Evolutionary conservation across 2,329 filamentous ascomycete species (phyloP).

Genomic region (Pseudogymnoascus sp.): DNA sequence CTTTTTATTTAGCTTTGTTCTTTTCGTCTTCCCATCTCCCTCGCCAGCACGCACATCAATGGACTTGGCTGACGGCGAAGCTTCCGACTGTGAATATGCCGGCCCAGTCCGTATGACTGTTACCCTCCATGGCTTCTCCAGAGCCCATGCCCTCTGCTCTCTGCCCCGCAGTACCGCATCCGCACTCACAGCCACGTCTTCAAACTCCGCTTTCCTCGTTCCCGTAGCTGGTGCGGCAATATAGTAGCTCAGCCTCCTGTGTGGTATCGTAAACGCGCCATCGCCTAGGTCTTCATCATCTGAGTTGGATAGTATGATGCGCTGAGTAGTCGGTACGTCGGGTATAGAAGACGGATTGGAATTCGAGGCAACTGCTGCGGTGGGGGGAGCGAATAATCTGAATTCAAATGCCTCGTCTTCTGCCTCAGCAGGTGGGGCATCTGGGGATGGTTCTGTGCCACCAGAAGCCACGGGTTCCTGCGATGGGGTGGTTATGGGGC

Average conservation of each 20-base stretch:
- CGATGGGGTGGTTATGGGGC: conserved; percentile 10
- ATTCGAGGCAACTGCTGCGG: background rate
- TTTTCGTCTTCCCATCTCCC: conserved; percentile 29
- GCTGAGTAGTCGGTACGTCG: conserved; percentile 31
- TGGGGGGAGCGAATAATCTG: conserved; percentile 41
- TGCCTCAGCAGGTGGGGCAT: conserved; percentile 24
- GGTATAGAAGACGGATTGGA: background rate
- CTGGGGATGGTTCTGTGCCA: conserved; percentile 16
- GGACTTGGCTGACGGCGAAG: conserved; percentile 4
- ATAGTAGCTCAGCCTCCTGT: conserved; percentile 43
- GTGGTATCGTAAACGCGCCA: conserved; percentile 33
- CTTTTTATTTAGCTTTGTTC: conserved; percentile 49
- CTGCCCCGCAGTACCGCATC: conserved; percentile 42
- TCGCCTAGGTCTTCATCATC: conserved; percentile 33
- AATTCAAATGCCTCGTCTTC: conserved; percentile 42
- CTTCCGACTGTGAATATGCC: conserved; percentile 22
- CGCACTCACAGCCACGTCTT: conserved; percentile 41
- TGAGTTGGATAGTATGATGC: conserved; percentile 41
- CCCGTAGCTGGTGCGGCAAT: conserved; percentile 34
- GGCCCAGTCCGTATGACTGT: conserved; percentile 32
- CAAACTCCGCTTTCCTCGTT: conserved; percentile 34
- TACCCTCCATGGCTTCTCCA: conserved; percentile 54
- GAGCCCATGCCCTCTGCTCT: conserved; percentile 43
- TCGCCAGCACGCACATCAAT: conserved; percentile 3
- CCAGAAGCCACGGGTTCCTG: conserved; percentile 13